Evolutionary conservation across 2,329 filamentous ascomycete species (phyloP), one percentile per base, ranked within the genome.

Genomic region (Neopestalotiopsis sp.): DNA sequence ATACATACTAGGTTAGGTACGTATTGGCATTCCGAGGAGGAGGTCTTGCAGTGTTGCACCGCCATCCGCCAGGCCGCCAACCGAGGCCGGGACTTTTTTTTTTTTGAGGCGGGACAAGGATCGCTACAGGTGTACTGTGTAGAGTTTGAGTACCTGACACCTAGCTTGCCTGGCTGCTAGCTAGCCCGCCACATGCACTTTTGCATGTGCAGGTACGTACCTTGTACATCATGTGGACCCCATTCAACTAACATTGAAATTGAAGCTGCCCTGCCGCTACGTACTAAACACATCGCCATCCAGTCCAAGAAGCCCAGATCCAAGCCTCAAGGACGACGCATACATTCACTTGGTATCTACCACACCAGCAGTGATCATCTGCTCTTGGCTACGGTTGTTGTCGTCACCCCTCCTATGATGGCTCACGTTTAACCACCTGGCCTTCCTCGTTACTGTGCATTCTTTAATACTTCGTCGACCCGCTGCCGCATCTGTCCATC

Each of bases 261-360:
- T 53, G 7, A 53, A 53, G 45, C 45, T 53, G 45, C 45, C 14
- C 14, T 20, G 34, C 34, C 34, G 34, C 34, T 38, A 38, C 34
- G 34, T 53, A 53, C 45, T 53, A 53, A 53, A 53, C 45, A 53
- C 45, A 53, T 53, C 45, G 45, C 45, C 45, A 53, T 53, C 45
- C 45, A 53, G 45, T 53, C 45, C 45, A 53, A 53, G 45, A 53
- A 38, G 10, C 10, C 24, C 34, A 38, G 10, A 53, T 53, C 45
- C 45, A 53, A 53, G 45, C 45, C 45, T 53, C 45, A 20, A 53
- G 14, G 45, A 53, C 45, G 45, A 53, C 45, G 45, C 45, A 53
- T 7, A 9, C 17, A 17, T n/a, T 53, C 45, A 53, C 45, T 53
- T n/a, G 17, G 14, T 20, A 17, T 17, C 17, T 20, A 9, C 20